Evolutionary conservation across 192 early-diverging fungal genomes (phyloP).

Genomic region (Dimargaris xerosporica): DNA sequence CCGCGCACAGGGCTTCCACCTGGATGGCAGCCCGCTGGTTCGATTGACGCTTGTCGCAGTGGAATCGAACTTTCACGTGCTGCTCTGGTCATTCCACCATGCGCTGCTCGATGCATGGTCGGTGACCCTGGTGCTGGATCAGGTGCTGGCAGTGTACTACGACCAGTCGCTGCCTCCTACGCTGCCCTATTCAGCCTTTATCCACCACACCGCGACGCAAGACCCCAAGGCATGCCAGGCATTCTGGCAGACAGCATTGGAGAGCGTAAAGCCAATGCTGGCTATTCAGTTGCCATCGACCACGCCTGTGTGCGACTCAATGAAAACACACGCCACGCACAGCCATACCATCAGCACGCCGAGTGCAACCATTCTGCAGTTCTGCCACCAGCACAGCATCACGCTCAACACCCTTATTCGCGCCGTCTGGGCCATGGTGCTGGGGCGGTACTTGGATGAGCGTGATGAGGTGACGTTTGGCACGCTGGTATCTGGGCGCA

Average conservation of each 20-base stretch:
- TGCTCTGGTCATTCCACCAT: constrained; percentile 12
- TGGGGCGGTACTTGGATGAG: background rate
- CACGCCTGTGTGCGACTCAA: too few species aligned
- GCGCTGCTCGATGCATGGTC: constrained; percentile 11
- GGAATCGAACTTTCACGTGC: too few species aligned
- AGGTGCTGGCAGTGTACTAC: background rate
- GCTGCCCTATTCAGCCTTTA: background rate
- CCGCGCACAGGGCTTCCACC: background rate
- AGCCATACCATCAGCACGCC: background rate
- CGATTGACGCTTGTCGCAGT: background rate
- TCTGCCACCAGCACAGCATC: background rate
- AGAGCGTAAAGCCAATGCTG: too few species aligned
- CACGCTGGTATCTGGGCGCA: background rate
- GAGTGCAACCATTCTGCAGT: background rate
- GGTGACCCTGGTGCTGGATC: background rate
- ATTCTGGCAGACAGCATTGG: constrained; percentile 8
- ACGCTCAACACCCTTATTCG: background rate
- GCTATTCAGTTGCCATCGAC: too few species aligned
- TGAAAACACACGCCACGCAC: too few species aligned
- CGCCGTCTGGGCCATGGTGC: background rate
- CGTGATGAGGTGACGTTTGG: constrained; percentile 7
- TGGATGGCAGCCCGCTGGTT: background rate
- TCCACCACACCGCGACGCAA: too few species aligned
- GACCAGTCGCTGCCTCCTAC: background rate
- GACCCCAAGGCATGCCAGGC: background rate